phyloP scores from a whole-genome alignment of 2,329 filamentous ascomycete species.

The Rhynchosporium graminicola region DNA sequence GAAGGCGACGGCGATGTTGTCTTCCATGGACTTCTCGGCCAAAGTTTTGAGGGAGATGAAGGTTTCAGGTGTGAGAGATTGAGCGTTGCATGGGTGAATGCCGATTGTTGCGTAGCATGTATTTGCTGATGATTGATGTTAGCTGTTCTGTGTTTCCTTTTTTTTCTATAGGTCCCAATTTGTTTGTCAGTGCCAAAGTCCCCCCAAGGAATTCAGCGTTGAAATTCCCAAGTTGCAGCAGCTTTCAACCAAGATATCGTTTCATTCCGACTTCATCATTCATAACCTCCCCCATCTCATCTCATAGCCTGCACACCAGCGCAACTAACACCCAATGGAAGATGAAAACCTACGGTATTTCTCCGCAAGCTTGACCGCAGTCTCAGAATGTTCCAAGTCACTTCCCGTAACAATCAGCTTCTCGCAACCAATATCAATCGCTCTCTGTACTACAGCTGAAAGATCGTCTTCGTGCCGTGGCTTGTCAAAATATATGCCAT shows the following conservation, averaged over 20 bases:
- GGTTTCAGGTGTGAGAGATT: constrained; percentile 67
- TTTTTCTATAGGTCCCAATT: not conserved
- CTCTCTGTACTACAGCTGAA: constrained; percentile 74
- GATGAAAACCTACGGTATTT: constrained; percentile 63
- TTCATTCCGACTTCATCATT: not conserved
- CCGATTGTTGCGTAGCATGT: constrained; percentile 88
- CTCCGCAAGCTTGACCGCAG: constrained; percentile 72
- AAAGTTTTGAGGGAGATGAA: constrained; percentile 66
- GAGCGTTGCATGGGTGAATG: constrained; percentile 87
- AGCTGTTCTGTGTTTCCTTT: not conserved
- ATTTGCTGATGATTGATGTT: constrained; percentile 1
- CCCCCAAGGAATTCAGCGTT: not conserved
- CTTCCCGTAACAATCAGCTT: constrained; percentile 96
- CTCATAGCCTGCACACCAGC: not conserved
- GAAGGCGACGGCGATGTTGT: constrained; percentile 62
- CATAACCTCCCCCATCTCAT: not conserved
- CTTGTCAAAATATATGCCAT: constrained; percentile 80
- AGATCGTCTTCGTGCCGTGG: constrained; percentile 74
- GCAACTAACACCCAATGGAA: not conserved
- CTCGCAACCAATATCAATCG: constrained; percentile 73
- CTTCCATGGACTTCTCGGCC: constrained; percentile 44
- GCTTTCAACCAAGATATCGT: not conserved
- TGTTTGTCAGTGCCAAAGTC: no score
- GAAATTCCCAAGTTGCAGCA: not conserved
- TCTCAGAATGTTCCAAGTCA: constrained; percentile 73